Base-by-base conservation (phyloP, 805 yeast genomes). In the Clavispora vitiphila region DNA sequence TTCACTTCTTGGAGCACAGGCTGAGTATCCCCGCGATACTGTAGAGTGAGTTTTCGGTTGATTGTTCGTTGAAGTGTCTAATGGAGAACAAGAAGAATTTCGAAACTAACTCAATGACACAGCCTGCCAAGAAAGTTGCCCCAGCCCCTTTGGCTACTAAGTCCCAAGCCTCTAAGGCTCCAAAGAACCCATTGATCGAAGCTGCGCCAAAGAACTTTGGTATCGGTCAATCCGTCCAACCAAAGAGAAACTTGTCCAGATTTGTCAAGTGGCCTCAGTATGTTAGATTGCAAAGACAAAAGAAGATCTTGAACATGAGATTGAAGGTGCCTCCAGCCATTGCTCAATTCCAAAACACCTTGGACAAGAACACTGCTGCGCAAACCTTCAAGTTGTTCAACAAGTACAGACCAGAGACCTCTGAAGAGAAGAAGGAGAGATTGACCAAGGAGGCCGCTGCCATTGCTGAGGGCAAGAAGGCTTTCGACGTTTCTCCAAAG, bases 241-340 rank as follows among this genome's bases (percentile, higher is more conserved):
- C 83, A 89, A 88, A 84, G 80, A 83, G 91, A 77, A 87, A 93
- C 83, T 81, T 93, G 68, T 77, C 95, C 49, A 89, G 98, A 76
- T 90, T 86, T 72, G 98, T 91, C 68, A 93, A 86, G 76, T 93
- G 99, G 99, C 99, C 99, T 69, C 93, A 85, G 76, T 89, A 91
- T 71, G 95, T 91, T 60, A 87, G 96, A 78, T 79, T 93, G 61
- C 99, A 91, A 80, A 90, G 99, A 82, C 98, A 93, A 78, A 93
- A 84, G 85, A 91, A 91, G 83, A 85, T 91, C 71, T 80, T 91
- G 71, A 77, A 83, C 62, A 71, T 90, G 74, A 90, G 99, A 84
- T 81, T 91, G 69, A 91, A 93, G 85, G 99, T 91, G 69, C 99
- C 99, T 59, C 99, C 99, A 66, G 85, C 98, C 56, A 83, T 91